Evolutionary conservation across 2,329 filamentous ascomycete genomes (phyloP).

Genomic region (Apiospora phragmitis): DNA sequence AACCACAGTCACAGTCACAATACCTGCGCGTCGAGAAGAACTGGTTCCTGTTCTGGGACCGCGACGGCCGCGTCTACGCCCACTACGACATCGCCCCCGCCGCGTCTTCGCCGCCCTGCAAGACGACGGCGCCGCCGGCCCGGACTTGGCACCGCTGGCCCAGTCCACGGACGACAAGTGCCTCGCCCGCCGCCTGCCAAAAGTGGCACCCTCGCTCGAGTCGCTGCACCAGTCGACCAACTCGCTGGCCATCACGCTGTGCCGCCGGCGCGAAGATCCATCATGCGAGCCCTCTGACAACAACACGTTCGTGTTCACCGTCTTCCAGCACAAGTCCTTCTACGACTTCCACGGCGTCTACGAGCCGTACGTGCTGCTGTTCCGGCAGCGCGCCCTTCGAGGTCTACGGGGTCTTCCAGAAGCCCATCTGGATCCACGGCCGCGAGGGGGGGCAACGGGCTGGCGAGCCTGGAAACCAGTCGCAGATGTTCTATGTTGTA

Average conservation of each 20-base stretch:
- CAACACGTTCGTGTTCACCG: constrained; percentile 56
- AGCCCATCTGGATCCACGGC: constrained; percentile 58
- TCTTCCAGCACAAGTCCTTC: constrained; percentile 57
- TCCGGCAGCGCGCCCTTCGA: constrained; percentile 50
- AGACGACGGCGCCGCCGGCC: constrained; percentile 40
- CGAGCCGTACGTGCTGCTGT: constrained; percentile 57
- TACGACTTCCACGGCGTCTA: constrained; percentile 51
- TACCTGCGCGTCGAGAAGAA: constrained; percentile 54
- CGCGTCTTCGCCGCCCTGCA: constrained; percentile 50
- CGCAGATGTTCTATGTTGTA: constrained; percentile 60
- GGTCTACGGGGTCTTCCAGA: constrained; percentile 48
- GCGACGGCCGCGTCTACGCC: constrained; percentile 42
- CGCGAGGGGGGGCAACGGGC: constrained; percentile 28
- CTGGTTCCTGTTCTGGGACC: constrained; percentile 63
- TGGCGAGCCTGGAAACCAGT: constrained; percentile 28
- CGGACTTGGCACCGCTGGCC: not conserved
- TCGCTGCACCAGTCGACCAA: constrained; percentile 62
- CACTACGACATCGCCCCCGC: constrained; percentile 54
- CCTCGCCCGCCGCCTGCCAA: constrained; percentile 46
- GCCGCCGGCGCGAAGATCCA: constrained; percentile 45
- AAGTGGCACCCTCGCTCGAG: constrained; percentile 35
- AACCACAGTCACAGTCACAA: not conserved
- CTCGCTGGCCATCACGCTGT: constrained; percentile 56
- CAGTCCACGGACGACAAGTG: constrained; percentile 43
- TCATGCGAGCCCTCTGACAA: constrained; percentile 39